Percentiles rank a stretch among this genome's conserved stretches.
These are phyloP conservation scores for Cerrena zonata DNA, from an alignment of 1,284 basidiomycete genomes.

Conservation along the genomic window DNA sequence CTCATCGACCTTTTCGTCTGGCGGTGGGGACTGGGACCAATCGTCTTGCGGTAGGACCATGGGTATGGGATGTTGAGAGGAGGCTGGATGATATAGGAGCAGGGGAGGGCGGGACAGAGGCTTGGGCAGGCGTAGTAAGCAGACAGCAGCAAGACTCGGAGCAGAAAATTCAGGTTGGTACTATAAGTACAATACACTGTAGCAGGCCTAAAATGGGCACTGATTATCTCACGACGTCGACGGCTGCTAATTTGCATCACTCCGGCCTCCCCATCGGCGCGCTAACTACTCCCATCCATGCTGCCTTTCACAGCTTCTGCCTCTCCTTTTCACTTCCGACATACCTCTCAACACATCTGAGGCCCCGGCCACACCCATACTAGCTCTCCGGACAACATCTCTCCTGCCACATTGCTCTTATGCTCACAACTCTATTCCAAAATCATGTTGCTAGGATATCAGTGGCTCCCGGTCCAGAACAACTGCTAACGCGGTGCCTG, in stretches of 20 bases:
- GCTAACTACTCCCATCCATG: not conserved
- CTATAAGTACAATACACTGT: slow-evolving; percentile 22
- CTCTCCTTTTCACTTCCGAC: not conserved
- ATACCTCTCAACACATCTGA: not conserved
- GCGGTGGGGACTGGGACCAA: slow-evolving; percentile 19
- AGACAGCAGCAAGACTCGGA: slow-evolving; percentile 19
- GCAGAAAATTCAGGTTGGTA: slow-evolving; percentile 28
- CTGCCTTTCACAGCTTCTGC: slow-evolving; percentile 1
- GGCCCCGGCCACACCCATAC: not conserved
- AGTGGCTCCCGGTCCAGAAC: slow-evolving; percentile 9
- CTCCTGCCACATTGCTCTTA: too few relatives aligned
- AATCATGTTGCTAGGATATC: not conserved
- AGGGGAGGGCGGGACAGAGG: slow-evolving; percentile 13
- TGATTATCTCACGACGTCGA: slow-evolving; percentile 31
- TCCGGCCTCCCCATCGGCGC: slow-evolving; percentile 4
- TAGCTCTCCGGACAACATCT: too few relatives aligned
- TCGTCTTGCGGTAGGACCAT: slow-evolving; percentile 32
- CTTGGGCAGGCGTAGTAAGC: slow-evolving; percentile 18
- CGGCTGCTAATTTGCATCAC: slow-evolving; percentile 22
- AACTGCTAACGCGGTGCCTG: slow-evolving; percentile 23
- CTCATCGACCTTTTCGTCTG: slow-evolving; percentile 27
- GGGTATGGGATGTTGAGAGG: slow-evolving; percentile 17
- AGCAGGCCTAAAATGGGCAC: slow-evolving; percentile 25
- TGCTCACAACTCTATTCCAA: too few relatives aligned
- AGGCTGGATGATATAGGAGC: slow-evolving; percentile 18